Evolutionary conservation across 2,329 filamentous ascomycete species (phyloP), one percentile per base, ranked within the genome.

Genomic region (Colletotrichum trifolii): DNA sequence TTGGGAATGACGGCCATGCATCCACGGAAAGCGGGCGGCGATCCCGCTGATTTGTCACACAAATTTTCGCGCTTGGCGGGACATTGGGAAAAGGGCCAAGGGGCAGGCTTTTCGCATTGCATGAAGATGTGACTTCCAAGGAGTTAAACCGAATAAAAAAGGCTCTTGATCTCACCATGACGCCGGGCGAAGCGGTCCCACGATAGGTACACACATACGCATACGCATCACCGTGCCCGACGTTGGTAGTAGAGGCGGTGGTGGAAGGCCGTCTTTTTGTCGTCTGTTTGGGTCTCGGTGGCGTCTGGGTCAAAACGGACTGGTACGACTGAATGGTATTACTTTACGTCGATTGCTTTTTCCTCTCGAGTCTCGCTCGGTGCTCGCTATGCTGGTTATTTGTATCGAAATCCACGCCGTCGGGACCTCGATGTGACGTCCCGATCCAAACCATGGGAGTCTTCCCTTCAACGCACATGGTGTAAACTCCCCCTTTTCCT

Each of bases 81-180:
- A 67, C 65, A 68, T 53, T 25, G 25, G 64, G 56, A 52, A 62
- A 58, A 56, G 58, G 56, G 52, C 54, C 57, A 13, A 48, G 61
- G 52, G 46, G 62, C 49, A 25, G 65, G 61, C 61, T 63, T 69
- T 64, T 66, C 66, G 61, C 65, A 62, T 66, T 68, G 65, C 67
- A 69, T 68, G 54, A 69, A 60, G 58, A 67, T 54, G 58, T 62
- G 65, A 68, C 55, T 61, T 68, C 64, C 54, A 57, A 49, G 47
- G 58, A 67, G 61, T 63, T 66, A 49, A 53, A 67, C 66, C 60
- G 65, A 69, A 69, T 67, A 64, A 62, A 66, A 57, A 68, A 68
- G 63, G 63, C 63, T 66, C 63, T 68, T 68, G 60, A 61, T 67
- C 54, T 67, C 54, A 42, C 47, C 39, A 42, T 42, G 50, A 54